Evolutionary conservation across 2,329 filamentous ascomycete species (phyloP).

Genomic region (Aspergillus flavus): DNA sequence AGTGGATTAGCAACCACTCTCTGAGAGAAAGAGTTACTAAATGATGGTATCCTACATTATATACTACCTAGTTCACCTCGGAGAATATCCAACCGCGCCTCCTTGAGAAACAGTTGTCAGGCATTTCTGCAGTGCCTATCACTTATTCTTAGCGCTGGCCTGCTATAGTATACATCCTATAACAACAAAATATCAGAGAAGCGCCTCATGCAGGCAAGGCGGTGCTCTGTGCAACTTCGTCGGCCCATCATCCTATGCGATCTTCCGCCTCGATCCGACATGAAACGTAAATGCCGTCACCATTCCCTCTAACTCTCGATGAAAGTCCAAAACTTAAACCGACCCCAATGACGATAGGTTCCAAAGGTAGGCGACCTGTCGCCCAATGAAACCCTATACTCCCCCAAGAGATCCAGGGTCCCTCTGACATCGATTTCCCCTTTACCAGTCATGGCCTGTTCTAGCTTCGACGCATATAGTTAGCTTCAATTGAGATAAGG

Average conservation of each 20-base stretch:
- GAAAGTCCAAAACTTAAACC: background rate
- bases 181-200: background rate
- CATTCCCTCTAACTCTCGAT: background rate
- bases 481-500: background rate
- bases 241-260: slow-evolving; percentile 2
- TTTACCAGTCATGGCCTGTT: background rate
- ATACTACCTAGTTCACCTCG: background rate
- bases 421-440: background rate
- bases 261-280: slow-evolving; percentile 21
- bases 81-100: background rate
- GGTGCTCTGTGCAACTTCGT: background rate
- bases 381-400: background rate
- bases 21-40: background rate
- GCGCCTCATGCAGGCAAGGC: slow-evolving; percentile 8
- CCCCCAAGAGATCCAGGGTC: background rate
- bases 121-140: slow-evolving; percentile 2
- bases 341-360: slow-evolving; percentile 4
- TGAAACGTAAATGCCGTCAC: slow-evolving; percentile 25
- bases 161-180: background rate
- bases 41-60: background rate
- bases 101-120: background rate
- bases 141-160: background rate
- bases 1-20: background rate
- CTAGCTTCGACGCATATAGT: slow-evolving; percentile 6
- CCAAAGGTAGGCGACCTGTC: background rate